Evolutionary conservation across 495 filamentous ascomycete species (phyloP), one percentile per base, ranked within the genome.

Genomic region (Penicillium angulare): DNA sequence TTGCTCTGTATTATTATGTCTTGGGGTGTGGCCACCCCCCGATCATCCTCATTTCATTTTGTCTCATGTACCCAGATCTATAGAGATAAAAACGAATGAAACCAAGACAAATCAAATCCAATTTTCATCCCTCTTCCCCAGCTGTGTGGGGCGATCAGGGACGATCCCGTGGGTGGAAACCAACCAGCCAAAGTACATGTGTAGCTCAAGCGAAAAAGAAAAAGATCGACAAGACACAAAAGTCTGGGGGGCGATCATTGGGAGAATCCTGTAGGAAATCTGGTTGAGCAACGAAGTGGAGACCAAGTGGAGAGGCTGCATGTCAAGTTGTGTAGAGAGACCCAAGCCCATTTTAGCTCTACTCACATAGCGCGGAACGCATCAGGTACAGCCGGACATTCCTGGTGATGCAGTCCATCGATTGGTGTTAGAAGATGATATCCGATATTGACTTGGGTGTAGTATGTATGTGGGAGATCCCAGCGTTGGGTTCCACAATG

Each of bases 281-380:
- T n/a, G n/a, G n/a, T n/a, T n/a, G n/a, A n/a, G n/a, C n/a, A 50
- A 27, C 23, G 5, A 16, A 32, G 31, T 32, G 2, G n/a, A n/a
- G 16, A 40, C 44, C 36, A 47, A 52, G 39, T 48, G 31, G 38
- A 40, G 24, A 26, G 20, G 35, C 41, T 53, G 55, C 55, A 58
- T 50, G 55, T 53, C 50, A 58, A 49, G 26, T 16, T 17, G 16
- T n/a, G n/a, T n/a, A n/a, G n/a, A n/a, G 27, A 31, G 27, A 9
- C 13, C 27, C 27, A 38, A n/a, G n/a, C 17, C 21, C 31, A 9
- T 22, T 52, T 56, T 60, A 56, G 52, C 57, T 60, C 52, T 55
- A 53, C 49, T 60, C 57, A 60, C 57, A 60, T 60, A 56, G 52
- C 49, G 27, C 57, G 57, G 57, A 43, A 56, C 26, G 49, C 41